These are phyloP conservation scores for Thalassiosira ordinaria DNA, from an alignment of 352 stramenopile species.

Conservation along the genomic window DNA sequence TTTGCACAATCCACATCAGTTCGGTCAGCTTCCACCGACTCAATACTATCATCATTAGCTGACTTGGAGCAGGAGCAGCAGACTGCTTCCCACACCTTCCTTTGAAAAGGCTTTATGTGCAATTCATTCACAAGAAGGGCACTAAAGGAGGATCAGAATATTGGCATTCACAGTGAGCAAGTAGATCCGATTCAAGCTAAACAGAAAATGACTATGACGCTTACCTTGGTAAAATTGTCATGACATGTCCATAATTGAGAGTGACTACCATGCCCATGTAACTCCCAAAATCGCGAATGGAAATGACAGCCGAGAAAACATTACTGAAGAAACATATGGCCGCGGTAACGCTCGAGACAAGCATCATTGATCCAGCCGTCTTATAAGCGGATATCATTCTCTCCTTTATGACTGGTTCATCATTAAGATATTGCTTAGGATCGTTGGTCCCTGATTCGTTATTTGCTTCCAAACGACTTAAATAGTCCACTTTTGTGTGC, in stretches of 20 bases:
- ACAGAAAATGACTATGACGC: no score
- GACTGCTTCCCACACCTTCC: conserved; percentile 17
- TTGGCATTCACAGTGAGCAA: no score
- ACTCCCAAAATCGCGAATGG: conserved; percentile 38
- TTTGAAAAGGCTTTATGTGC: conserved; percentile 30
- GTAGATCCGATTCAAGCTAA: no score
- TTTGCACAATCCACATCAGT: no score
- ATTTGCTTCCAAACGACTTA: conserved; percentile 1
- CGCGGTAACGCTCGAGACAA: conserved; percentile 39
- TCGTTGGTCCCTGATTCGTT: not conserved
- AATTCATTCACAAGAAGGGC: conserved; percentile 42
- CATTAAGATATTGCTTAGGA: not conserved
- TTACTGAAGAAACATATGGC: conserved; percentile 43
- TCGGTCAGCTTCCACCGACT: no score
- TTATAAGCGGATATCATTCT: conserved; percentile 40
- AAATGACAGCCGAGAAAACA: conserved; percentile 25
- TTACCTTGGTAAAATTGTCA: conserved; percentile 46
- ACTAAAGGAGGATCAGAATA: no score
- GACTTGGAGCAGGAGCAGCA: conserved; percentile 2
- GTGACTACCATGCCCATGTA: conserved; percentile 47
- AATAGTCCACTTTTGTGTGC: conserved; percentile 31
- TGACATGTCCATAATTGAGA: conserved; percentile 42
- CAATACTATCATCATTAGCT: not conserved
- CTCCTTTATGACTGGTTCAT: conserved; percentile 21
- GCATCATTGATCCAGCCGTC: conserved; percentile 47